Conservation (phyloP, 1,284 basidiomycete species). For the Puccinia novopanici region DNA sequence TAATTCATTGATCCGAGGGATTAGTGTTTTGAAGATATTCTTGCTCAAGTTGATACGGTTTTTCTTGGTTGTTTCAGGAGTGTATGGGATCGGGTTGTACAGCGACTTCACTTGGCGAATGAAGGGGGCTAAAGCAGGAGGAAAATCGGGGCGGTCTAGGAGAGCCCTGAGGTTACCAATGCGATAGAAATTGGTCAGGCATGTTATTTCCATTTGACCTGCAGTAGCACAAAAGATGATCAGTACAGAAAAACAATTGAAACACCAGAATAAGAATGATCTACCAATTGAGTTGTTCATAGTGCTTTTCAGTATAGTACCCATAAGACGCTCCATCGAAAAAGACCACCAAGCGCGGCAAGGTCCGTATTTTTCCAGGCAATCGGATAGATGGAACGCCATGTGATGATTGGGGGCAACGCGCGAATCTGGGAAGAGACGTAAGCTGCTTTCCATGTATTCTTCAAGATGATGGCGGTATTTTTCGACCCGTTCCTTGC, state of each 20-base stretch:
- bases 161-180: constrained; percentile 6
- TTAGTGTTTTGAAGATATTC: no score
- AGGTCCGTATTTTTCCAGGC: constrained; percentile 3
- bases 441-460: not conserved
- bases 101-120: not conserved
- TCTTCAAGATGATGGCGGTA: not conserved
- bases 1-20: no score
- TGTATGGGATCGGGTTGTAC: not conserved
- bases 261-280: not conserved
- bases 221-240: not conserved
- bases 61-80: not conserved
- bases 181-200: no score
- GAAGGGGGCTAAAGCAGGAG: not conserved
- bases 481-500: not conserved
- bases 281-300: constrained; percentile 16
- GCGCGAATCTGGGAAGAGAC: not conserved
- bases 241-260: not conserved
- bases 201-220: constrained; percentile 10
- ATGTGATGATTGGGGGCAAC: constrained; percentile 28
- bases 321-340: constrained; percentile 14
- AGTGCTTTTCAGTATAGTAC: not conserved
- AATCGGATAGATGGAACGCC: not conserved
- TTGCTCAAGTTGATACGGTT: no score
- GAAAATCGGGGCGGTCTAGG: not conserved
- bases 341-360: constrained; percentile 38